Percentiles rank a stretch among this genome's conserved stretches.
phyloP scores from a whole-genome alignment of 352 stramenopile genomes.

The Pythium dissotocum region DNA sequence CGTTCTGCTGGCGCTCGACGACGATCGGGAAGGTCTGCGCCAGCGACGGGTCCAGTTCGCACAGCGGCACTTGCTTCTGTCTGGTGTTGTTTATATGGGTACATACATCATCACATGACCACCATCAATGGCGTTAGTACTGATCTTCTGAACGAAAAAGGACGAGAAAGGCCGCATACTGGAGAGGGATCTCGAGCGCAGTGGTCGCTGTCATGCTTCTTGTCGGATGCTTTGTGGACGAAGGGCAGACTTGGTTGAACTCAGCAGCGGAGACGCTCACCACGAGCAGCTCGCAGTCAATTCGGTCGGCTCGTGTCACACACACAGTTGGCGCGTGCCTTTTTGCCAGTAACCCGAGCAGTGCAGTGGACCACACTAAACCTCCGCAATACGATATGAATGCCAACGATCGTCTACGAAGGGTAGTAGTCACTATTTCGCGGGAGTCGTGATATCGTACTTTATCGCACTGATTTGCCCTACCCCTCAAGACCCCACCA shows the following conservation, averaged over 20 bases:
- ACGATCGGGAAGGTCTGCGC: constrained; percentile 50
- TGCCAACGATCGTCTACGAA: background rate
- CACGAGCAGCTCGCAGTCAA: background rate
- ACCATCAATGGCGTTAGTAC: background rate
- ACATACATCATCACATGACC: background rate
- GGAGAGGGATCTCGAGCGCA: constrained; percentile 26
- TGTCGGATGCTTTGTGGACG: background rate
- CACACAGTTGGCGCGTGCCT: constrained; percentile 23
- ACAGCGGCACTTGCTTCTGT: constrained; percentile 71
- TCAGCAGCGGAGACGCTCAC: background rate
- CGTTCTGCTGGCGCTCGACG: constrained; percentile 51
- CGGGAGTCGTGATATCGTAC: background rate
- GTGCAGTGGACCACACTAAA: constrained; percentile 20
- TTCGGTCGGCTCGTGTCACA: constrained; percentile 26
- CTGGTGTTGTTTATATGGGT: constrained; percentile 26
- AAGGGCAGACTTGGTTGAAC: constrained; percentile 13
- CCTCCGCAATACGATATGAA: background rate
- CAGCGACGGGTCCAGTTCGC: constrained; percentile 48
- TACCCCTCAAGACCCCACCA: constrained; percentile 13
- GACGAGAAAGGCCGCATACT: constrained; percentile 4
- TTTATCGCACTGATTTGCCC: constrained; percentile 3
- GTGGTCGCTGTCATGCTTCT: constrained; percentile 18
- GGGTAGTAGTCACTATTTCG: background rate
- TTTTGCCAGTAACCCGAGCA: constrained; percentile 25
- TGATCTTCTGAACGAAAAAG: background rate